These are phyloP conservation scores for Salix koriyanagi DNA, from an alignment of 345 rosid species.

Conservation along the genomic window DNA sequence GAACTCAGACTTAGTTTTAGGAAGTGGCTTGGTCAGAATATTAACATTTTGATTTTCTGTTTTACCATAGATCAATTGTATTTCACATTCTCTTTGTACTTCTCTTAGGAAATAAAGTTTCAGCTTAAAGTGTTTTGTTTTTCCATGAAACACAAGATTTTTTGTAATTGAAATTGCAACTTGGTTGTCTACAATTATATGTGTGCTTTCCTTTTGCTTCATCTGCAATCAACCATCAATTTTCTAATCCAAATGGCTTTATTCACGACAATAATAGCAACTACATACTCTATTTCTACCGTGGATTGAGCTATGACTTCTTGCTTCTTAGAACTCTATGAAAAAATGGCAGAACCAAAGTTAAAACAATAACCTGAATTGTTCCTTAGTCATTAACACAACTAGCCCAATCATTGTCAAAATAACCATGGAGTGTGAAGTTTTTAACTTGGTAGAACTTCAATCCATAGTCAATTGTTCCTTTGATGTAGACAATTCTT, in stretches of 20 bases:
- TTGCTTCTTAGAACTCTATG: neutral
- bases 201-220: neutral
- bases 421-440: neutral
- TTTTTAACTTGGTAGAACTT: neutral
- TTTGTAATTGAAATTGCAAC: neutral
- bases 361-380: neutral
- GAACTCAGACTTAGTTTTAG: neutral
- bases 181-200: neutral
- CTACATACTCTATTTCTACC: neutral
- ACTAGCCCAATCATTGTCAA: neutral
- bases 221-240: neutral
- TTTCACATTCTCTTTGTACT: neutral
- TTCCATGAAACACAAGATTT: neutral
- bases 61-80: neutral
- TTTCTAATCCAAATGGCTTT: neutral
- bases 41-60: neutral
- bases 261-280: too few species aligned
- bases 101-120: neutral
- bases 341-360: neutral
- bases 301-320: neutral
- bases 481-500: too few species aligned
- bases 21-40: neutral
- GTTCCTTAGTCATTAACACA: neutral
- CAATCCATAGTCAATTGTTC: neutral
- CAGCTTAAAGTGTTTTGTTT: neutral